Evolutionary conservation across 169 alveolate species (phyloP), one percentile per base, ranked within the genome.

Genomic region (Cyclospora cayetanensis): DNA sequence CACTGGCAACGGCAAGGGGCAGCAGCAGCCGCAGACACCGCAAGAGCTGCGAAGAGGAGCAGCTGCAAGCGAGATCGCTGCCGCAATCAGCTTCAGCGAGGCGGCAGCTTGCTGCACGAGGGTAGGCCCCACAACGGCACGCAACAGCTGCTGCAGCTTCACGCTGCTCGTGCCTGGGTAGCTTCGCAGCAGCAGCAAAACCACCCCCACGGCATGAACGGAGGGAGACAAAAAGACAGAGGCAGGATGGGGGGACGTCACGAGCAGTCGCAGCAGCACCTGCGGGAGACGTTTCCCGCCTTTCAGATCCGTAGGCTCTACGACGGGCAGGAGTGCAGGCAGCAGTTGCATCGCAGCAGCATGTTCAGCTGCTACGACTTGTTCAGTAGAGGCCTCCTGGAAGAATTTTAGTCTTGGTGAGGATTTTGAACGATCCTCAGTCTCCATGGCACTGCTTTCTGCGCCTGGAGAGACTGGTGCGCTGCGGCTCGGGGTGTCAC

Each of bases 101-200:
- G 85, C 85, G 42, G 31, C 41, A 43, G 85, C 35, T 31, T 74
- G 31, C 85, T 74, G 60, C 85, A 74, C 41, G 65, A 74, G 85
- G 20, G 37, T 4, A 11, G 29, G 63, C 60, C 85, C 85, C 1
- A 74, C 85, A 12, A 74, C 39, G 3, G 85, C 85, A 18, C 85
- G 55, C 60, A 74, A 63, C 35, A 74, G 65, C 63, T 74, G 85
- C 34, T 74, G 85, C 85, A 74, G 52, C 39, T 74, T 74, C 65
- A 35, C 42, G 85, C 85, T 74, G 85, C 60, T 39, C 65, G 42
- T 37, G 85, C 63, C 42, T 55, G 65, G 85, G 63, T 74, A 74
- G 85, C 85, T 74, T 7, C 37, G 85, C 65, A 74, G 85, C 63
- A 74, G 85, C 85, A 74, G 85, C 85, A 37, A 41, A 55, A 74